Evolutionary conservation across 331 rosid genomes (phyloP), one percentile per base, ranked within the genome.

Genomic region (Stylosanthes scabra): DNA sequence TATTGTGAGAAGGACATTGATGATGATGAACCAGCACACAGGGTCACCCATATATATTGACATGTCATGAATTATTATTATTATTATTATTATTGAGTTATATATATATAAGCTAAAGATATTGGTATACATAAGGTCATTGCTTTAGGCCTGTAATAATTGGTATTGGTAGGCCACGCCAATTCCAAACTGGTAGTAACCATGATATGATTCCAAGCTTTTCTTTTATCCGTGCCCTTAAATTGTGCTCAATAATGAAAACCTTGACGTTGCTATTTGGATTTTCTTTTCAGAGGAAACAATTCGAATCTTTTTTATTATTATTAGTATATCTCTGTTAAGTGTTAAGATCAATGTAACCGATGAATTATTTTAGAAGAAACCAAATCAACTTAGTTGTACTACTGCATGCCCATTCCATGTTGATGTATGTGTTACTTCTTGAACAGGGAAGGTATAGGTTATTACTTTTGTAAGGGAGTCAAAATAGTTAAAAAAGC

Each of bases 31-130:
- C 45, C 70, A 79, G 47, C 80, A 79, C 6, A 64, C 14, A 72
- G 78, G 74, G 74, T 61, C 83, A n/a, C 3, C 58, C 75, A 68
- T 62, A n/a, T 74, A 68, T 62, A n/a, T 74, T 80, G 75, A 67
- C 75, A 39, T 59, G 83, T 68, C 55, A 59, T 51, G 7, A 60
- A 80, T 68, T 20, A 20, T 20, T 20, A 34, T 34, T 34, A 80
- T 68, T 20, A 20, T 20, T 20, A 34, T 34, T 34, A 34, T 34
- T 60, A 74, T 68, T 74, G 47, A 58, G 55, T 45, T 20, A 20
- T 1, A 20, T 20, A 20, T 11, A 51, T 50, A 59, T 40, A 14
- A 42, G 71, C 42, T 57, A 2, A 41, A 59, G 67, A 49, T 16
- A 11, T 39, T 42, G 56, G 45, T 61, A n/a, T 31, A n/a, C 20